A percentile compares a stretch with the other conserved stretches of the same genome.
Evolutionary conservation across 2,329 filamentous ascomycete species (phyloP).

Genomic region (Plenodomus tracheiphilus): DNA sequence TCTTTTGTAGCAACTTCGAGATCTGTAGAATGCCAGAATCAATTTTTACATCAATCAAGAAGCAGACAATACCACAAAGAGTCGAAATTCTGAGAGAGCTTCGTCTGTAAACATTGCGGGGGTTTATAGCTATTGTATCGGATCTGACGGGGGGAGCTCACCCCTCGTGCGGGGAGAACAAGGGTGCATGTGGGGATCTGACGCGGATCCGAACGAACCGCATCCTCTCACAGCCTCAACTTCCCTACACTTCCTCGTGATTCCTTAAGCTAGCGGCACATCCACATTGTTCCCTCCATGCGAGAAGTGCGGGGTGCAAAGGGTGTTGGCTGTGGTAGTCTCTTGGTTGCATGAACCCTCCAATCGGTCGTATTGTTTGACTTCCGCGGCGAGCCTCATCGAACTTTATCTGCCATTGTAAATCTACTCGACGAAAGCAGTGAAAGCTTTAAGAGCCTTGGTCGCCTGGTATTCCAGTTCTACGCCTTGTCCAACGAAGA

Average conservation of each 20-base stretch:
- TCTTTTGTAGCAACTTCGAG: not conserved
- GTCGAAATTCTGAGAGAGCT: no score
- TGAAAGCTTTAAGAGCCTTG: slow-evolving; percentile 53
- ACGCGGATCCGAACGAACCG: slow-evolving; percentile 30
- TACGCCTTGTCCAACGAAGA: slow-evolving; percentile 65
- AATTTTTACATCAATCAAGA: not conserved
- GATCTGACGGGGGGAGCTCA: not conserved
- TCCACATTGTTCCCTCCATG: slow-evolving; percentile 1
- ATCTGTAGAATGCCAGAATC: not conserved
- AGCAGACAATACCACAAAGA: not conserved
- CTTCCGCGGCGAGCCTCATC: slow-evolving; percentile 18
- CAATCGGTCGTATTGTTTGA: slow-evolving; percentile 19
- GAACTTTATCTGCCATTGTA: not conserved
- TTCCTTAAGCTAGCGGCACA: slow-evolving; percentile 2
- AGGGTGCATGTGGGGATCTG: slow-evolving; percentile 26
- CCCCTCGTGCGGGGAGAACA: slow-evolving; percentile 32
- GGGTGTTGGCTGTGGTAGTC: slow-evolving; percentile 3
- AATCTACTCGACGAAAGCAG: slow-evolving; percentile 50
- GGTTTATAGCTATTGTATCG: slow-evolving; percentile 27
- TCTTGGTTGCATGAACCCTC: slow-evolving; percentile 9
- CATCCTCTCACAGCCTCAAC: not conserved
- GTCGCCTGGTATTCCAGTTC: slow-evolving; percentile 52
- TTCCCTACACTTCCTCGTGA: slow-evolving; percentile 1
- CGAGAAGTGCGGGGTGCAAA: slow-evolving; percentile 13
- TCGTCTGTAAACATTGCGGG: slow-evolving; percentile 16